Percentiles rank a stretch among this genome's conserved stretches.
phyloP scores from a whole-genome alignment of 768 basidiomycete genomes.

The Cantharellus cinnabarinus region DNA sequence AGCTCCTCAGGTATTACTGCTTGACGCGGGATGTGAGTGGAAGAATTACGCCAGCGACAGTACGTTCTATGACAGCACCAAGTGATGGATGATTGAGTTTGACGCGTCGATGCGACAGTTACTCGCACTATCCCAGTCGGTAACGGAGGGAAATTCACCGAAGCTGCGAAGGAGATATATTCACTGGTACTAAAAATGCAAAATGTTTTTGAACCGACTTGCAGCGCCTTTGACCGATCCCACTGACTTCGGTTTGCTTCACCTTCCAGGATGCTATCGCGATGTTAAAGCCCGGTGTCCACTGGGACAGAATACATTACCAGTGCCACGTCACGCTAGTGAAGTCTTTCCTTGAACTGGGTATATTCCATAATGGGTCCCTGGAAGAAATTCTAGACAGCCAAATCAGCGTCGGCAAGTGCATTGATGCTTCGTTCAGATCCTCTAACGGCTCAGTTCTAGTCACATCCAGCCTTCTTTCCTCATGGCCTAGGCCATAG shows the following conservation, averaged over 20 bases:
- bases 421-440: slow-evolving; percentile 58
- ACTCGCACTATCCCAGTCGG: slow-evolving; percentile 82
- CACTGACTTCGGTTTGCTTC: background rate
- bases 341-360: slow-evolving; percentile 58
- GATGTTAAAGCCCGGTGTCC: slow-evolving; percentile 49
- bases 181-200: slow-evolving; percentile 84
- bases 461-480: background rate
- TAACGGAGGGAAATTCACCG: slow-evolving; percentile 75
- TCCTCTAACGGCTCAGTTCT: background rate
- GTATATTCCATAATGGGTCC: slow-evolving; percentile 58
- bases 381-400: slow-evolving; percentile 52
- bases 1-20: slow-evolving; percentile 44
- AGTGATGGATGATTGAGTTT: slow-evolving; percentile 10
- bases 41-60: slow-evolving; percentile 44
- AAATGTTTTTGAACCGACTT: slow-evolving; percentile 24
- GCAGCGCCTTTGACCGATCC: background rate
- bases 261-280: slow-evolving; percentile 40
- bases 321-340: slow-evolving; percentile 70
- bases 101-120: slow-evolving; percentile 12
- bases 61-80: slow-evolving; percentile 11
- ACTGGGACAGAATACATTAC: slow-evolving; percentile 80
- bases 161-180: slow-evolving; percentile 66
- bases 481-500: slow-evolving; percentile 42
- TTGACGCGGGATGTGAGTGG: slow-evolving; percentile 93
- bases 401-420: slow-evolving; percentile 70